Conservation (phyloP, 306 rosid genomes). For the Heteromeles arbutifolia region DNA sequence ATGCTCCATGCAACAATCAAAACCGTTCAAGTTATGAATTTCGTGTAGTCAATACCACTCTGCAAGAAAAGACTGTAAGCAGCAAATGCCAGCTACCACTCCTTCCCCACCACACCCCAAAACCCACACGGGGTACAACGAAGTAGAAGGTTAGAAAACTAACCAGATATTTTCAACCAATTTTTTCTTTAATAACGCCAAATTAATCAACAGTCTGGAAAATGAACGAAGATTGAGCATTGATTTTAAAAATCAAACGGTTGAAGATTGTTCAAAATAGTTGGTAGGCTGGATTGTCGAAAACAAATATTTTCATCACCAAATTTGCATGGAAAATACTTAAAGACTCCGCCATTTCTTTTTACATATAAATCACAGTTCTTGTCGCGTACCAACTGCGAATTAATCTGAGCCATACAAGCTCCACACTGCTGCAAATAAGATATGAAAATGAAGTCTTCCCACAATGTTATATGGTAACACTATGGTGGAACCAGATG, state of each 20-base stretch:
- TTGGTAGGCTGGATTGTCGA: too few relatives aligned
- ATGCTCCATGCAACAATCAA: too few relatives aligned
- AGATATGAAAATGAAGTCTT: neutral
- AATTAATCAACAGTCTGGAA: too few relatives aligned
- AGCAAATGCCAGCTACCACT: neutral
- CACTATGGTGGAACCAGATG: neutral
- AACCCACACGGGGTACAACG: neutral
- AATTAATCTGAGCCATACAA: neutral
- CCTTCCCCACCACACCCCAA: neutral
- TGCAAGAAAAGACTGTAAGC: neutral
- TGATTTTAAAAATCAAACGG: too few relatives aligned
- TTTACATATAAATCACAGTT: too few relatives aligned
- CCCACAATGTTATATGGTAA: neutral
- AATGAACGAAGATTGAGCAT: too few relatives aligned
- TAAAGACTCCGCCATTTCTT: accelerated
- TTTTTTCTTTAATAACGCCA: too few relatives aligned
- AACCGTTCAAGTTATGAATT: too few relatives aligned
- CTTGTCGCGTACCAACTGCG: accelerated
- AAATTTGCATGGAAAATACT: neutral
- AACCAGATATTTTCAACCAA: neutral
- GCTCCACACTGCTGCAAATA: too few relatives aligned
- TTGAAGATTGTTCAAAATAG: too few relatives aligned
- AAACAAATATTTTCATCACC: too few relatives aligned
- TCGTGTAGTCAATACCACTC: too few relatives aligned
- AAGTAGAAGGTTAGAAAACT: neutral